Base-by-base conservation (phyloP, 75 land plant species). In the Adiantum capillusveneris region DNA sequence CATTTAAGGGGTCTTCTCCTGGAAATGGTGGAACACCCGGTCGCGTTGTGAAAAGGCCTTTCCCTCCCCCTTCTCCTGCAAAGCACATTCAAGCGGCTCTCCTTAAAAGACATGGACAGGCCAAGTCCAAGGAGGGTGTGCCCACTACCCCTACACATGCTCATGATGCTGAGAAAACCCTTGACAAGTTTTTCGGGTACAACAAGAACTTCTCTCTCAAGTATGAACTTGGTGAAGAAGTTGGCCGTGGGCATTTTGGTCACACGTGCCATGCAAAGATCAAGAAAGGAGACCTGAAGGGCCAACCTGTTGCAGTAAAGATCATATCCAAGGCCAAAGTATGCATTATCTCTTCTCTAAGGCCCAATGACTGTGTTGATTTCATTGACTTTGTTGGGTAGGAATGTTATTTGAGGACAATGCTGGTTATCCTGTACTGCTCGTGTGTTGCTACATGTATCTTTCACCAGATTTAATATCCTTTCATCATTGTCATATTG, bases 61-160 rank as follows among this genome's bases (percentile, higher is more conserved):
- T 89, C 28, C 95, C 95, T 45, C 94, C 94, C 34, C 94, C 94
- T 24, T 89, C 94, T 5, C 94, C 94, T 52, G 94, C 94, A 30
- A 89, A 89, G 84, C 94, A 89, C 46, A 89, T 89, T 11, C 87
- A 79, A 66, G 83, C 85, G 13, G 69, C 86, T 25, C 63, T 88
- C 14, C 62, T 63, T 41, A 89, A 78, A 75, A 49, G 88, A 45
- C 72, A 68, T 6, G 84, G 86, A 19, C 87, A 86, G 69, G 86
- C 75, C 0, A 31, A 68, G 18, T 57, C 58, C 5, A 20, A 17
- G n/a, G n/a, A 17, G 17, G 5, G 21, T 46, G 49, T 14, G 21
- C n/a, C 5, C 5, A 20, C 12, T 16, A 69, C 72, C 20, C 74
- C 80, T 29, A 73, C 84, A 50, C 87, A 79, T 31, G 49, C 44